Percentiles rank a stretch among this genome's conserved stretches.
phyloP scores from a whole-genome alignment of 805 yeast genomes.

The Aciculoconidium aculeatum region DNA sequence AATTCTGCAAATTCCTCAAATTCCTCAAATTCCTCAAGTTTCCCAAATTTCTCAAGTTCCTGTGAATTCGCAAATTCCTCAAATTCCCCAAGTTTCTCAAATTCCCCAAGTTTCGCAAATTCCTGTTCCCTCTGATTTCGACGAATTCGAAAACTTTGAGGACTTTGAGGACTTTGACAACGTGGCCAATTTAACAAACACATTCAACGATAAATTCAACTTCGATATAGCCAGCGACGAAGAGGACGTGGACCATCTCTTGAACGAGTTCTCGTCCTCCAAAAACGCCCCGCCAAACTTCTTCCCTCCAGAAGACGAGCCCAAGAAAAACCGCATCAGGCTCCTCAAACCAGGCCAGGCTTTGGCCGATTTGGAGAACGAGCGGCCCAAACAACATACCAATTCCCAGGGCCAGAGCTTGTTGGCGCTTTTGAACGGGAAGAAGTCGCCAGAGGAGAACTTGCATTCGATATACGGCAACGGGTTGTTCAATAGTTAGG shows the following conservation, averaged over 20 bases:
- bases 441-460: conserved; percentile 7
- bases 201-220: conserved; percentile 8
- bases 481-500: too few species aligned
- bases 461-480: conserved; percentile 11
- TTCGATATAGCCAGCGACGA: conserved; percentile 34
- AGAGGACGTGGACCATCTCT: conserved; percentile 18
- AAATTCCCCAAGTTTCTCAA: too few species aligned
- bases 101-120: too few species aligned
- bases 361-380: conserved; percentile 8
- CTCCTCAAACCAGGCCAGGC: conserved; percentile 26
- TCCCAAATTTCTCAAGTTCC: too few species aligned
- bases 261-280: conserved; percentile 5
- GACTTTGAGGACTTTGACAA: conserved; percentile 28
- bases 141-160: conserved; percentile 14
- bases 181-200: conserved; percentile 22
- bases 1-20: too few species aligned
- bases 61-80: too few species aligned
- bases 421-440: conserved; percentile 17
- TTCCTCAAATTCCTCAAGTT: too few species aligned
- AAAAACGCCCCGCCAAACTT: conserved; percentile 4
- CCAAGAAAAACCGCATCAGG: conserved; percentile 15
- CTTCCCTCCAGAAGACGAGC: conserved; percentile 7
- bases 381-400: conserved; percentile 1
- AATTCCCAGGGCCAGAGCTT: conserved; percentile 17
- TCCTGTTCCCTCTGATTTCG: too few species aligned